Conservation (phyloP, 495 filamentous ascomycete species). For the Elasticomyces elasticus region DNA sequence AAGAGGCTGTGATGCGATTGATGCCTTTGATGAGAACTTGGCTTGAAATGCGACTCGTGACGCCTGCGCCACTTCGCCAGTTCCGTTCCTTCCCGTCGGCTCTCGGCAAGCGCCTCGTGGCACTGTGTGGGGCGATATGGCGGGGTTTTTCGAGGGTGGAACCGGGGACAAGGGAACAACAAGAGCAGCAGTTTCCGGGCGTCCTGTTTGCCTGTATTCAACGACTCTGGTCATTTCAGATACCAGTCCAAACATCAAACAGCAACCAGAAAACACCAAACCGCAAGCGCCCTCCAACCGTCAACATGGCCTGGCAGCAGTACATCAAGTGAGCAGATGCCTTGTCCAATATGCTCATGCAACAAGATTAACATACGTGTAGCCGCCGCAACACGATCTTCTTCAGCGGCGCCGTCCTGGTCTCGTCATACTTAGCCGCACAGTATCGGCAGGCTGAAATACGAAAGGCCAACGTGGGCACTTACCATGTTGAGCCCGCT, state of each 20-base stretch:
- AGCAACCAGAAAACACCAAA: background rate
- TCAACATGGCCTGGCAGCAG: slow-evolving; percentile 2
- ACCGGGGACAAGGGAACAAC: background rate
- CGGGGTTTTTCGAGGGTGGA: background rate
- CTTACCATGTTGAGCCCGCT: slow-evolving; percentile 4
- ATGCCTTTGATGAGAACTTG: background rate
- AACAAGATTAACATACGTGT: background rate
- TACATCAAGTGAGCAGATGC: background rate
- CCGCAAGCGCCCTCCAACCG: background rate
- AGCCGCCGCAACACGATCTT: slow-evolving; percentile 15
- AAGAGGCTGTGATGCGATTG: background rate
- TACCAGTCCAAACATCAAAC: background rate
- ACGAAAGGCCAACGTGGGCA: background rate
- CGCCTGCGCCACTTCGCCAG: background rate
- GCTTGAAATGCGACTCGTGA: too few species aligned
- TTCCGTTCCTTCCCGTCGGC: too few species aligned
- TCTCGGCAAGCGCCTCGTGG: background rate
- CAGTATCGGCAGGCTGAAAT: background rate
- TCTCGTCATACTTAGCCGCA: background rate
- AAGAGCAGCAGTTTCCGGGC: too few species aligned
- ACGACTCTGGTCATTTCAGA: background rate
- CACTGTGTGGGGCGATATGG: background rate
- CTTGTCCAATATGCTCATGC: background rate
- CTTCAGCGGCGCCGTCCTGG: slow-evolving; percentile 3
- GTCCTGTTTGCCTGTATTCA: too few species aligned